Conservation (phyloP, 768 basidiomycete genomes). For the Leucosporidium creatinivorum region DNA sequence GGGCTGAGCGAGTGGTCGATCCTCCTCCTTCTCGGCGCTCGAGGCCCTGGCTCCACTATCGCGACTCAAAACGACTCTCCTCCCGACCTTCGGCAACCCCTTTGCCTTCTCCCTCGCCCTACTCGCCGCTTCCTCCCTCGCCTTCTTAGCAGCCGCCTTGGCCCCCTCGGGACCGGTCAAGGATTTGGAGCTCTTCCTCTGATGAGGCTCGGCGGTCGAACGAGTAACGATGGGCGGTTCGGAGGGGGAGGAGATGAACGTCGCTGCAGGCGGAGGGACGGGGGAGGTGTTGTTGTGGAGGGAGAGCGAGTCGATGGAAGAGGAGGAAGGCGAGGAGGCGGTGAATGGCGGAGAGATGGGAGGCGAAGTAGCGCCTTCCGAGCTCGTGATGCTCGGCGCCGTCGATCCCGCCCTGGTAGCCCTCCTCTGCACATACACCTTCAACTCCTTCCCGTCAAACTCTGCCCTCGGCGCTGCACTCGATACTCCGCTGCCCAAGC, state of each 20-base stretch:
- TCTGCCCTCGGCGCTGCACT: conserved; percentile 19
- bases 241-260: not conserved
- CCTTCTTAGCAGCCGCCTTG: conserved; percentile 23
- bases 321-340: not conserved
- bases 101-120: conserved; percentile 21
- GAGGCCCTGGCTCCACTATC: not conserved
- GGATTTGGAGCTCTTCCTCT: not conserved
- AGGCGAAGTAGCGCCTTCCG: not conserved
- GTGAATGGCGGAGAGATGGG: not conserved
- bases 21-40: not conserved
- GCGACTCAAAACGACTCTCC: conserved; percentile 11
- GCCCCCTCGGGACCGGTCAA: conserved; percentile 29
- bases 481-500: conserved; percentile 18
- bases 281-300: conserved; percentile 6
- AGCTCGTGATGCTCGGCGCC: not conserved
- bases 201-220: not conserved
- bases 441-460: conserved; percentile 24
- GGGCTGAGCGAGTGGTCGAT: not conserved
- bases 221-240: not conserved
- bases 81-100: conserved; percentile 8
- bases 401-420: not conserved
- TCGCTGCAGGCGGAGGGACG: not conserved
- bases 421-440: conserved; percentile 26
- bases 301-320: not conserved
- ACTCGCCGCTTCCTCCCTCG: conserved; percentile 17